phyloP scores from a whole-genome alignment of 768 basidiomycete species.

The Leccinellum albellum region DNA sequence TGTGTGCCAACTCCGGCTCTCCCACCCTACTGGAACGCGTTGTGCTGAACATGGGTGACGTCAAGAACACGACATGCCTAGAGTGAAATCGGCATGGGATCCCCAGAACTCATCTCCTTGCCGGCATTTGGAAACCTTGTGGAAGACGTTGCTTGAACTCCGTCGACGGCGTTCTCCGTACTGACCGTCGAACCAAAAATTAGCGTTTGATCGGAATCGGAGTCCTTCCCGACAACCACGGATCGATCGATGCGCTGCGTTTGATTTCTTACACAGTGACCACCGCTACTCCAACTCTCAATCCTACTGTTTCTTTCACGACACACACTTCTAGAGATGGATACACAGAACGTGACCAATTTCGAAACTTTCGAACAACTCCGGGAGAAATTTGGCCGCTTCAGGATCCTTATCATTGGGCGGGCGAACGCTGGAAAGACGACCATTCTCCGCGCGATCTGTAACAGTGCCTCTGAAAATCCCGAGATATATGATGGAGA shows the following conservation, averaged over 20 bases:
- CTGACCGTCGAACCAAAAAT: too few species aligned
- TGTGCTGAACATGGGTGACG: too few species aligned
- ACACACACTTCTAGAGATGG: background rate
- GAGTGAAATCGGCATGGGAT: too few species aligned
- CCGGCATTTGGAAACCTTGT: too few species aligned
- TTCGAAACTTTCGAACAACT: background rate
- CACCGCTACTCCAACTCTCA: background rate
- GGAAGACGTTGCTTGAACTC: too few species aligned
- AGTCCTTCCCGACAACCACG: background rate
- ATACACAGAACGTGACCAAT: background rate
- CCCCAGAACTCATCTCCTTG: too few species aligned
- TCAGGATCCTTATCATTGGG: background rate
- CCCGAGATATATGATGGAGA: background rate
- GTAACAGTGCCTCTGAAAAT: background rate
- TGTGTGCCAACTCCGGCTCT: too few species aligned
- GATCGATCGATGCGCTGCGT: background rate
- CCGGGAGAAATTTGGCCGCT: background rate
- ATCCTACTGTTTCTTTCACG: background rate
- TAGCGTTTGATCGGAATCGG: background rate
- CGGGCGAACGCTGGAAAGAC: background rate
- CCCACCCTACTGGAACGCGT: too few species aligned
- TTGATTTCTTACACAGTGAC: background rate
- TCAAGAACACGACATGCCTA: too few species aligned
- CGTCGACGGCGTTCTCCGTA: too few species aligned
- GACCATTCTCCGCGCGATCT: background rate